phyloP scores from a whole-genome alignment of 1,139 yeast genomes.

The Debaryomyces subglobosus region DNA sequence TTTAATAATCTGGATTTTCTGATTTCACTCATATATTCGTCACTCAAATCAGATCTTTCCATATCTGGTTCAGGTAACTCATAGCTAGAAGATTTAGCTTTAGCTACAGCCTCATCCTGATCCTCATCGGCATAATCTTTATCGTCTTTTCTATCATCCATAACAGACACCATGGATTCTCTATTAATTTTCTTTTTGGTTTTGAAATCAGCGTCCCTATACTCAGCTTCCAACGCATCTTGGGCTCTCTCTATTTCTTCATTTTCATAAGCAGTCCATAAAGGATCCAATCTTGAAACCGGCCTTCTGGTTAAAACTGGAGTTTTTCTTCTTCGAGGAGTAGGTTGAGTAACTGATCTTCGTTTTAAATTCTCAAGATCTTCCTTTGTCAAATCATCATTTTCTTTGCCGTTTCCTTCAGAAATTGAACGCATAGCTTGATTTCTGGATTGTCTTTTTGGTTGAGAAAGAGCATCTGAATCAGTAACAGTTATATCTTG shows the following conservation, averaged over 20 bases:
- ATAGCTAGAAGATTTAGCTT: conserved; percentile 19
- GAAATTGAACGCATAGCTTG: conserved; percentile 39
- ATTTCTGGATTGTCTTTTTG: conserved; percentile 41
- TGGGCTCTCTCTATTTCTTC: conserved; percentile 51
- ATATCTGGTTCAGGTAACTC: conserved; percentile 44
- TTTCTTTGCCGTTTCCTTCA: conserved; percentile 32
- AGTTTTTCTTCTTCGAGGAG: conserved; percentile 42
- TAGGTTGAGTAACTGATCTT: conserved; percentile 52
- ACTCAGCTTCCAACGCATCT: conserved; percentile 46
- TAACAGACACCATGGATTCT: conserved; percentile 45
- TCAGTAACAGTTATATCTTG: conserved; percentile 28
- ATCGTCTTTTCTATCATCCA: conserved; percentile 22
- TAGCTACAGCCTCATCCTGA: neutral
- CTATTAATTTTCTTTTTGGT: conserved; percentile 31
- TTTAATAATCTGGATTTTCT: conserved; percentile 47
- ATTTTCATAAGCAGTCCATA: conserved; percentile 51
- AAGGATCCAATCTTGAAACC: conserved; percentile 71
- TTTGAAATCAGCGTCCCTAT: conserved; percentile 12
- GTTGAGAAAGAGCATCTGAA: conserved; percentile 33
- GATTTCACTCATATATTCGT: conserved; percentile 48
- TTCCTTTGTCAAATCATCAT: conserved; percentile 40
- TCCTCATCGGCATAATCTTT: conserved; percentile 11
- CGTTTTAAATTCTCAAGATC: conserved; percentile 48
- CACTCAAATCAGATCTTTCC: conserved; percentile 44
- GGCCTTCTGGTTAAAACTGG: conserved; percentile 58